Evolutionary conservation across 331 rosid genomes (phyloP).

Genomic region (Saraca asoca): DNA sequence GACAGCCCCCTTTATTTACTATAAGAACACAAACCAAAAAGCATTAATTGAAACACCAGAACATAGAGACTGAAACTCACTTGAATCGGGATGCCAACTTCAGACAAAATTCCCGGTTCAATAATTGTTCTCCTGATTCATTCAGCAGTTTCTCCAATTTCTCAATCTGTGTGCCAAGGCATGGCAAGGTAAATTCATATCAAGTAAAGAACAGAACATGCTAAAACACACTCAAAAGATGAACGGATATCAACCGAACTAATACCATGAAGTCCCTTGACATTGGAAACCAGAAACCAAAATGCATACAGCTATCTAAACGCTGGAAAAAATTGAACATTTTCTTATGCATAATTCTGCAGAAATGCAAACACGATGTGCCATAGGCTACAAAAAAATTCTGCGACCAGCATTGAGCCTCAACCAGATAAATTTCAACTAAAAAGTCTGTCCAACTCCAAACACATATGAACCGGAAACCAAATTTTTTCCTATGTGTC

Average conservation of each 20-base stretch:
- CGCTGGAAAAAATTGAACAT: too few species aligned
- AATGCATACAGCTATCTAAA: too few species aligned
- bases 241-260: not conserved
- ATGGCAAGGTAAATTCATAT: not conserved
- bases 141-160: conserved; percentile 67
- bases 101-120: conserved; percentile 55
- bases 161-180: conserved; percentile 55
- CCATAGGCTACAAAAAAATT: too few species aligned
- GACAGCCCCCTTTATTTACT: conserved; percentile 1
- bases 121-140: conserved; percentile 49
- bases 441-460: too few species aligned
- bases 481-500: too few species aligned
- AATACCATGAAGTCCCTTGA: too few species aligned
- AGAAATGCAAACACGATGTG: too few species aligned
- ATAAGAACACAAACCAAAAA: not conserved
- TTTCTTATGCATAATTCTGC: too few species aligned
- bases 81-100: conserved; percentile 57
- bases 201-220: not conserved
- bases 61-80: conserved; percentile 51
- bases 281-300: too few species aligned
- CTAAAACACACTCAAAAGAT: not conserved
- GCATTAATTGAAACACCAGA: not conserved
- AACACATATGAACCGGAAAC: too few species aligned
- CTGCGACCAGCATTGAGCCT: too few species aligned
- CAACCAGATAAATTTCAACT: too few species aligned